phyloP scores from a whole-genome alignment of 1,284 basidiomycete genomes.

The Calocybe gambosa region DNA sequence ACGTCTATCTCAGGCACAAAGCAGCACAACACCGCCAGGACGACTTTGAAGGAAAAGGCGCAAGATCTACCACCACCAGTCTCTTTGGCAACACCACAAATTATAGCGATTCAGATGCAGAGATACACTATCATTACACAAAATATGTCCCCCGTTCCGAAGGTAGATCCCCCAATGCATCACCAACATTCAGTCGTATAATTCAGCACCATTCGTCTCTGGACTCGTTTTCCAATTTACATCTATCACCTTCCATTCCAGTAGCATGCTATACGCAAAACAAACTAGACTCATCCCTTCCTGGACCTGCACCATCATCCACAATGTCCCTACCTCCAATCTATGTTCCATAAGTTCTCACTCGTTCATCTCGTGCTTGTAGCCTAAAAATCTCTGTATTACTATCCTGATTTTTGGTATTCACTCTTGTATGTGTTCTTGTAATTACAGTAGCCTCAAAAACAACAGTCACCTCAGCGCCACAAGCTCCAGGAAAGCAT shows the following conservation, averaged over 20 bases:
- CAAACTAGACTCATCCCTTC: too few species aligned
- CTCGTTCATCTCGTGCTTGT: background rate
- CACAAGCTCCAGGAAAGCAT: too few species aligned
- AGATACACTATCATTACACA: conserved; percentile 1
- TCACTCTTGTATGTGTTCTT: too few species aligned
- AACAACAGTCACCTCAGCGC: too few species aligned
- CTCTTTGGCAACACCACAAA: background rate
- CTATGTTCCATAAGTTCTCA: background rate
- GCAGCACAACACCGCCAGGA: conserved; percentile 2
- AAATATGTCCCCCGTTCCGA: conserved; percentile 6
- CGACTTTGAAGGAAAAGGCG: conserved; percentile 12
- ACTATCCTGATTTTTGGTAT: too few species aligned
- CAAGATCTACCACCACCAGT: background rate
- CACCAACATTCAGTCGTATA: conserved; percentile 5
- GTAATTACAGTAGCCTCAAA: too few species aligned
- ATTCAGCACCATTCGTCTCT: conserved; percentile 7
- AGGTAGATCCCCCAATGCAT: background rate
- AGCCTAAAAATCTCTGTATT: too few species aligned
- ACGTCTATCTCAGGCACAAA: conserved; percentile 8
- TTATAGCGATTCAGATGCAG: background rate
- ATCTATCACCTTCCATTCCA: background rate
- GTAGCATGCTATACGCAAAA: background rate
- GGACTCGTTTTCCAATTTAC: conserved; percentile 7
- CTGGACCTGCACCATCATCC: background rate
- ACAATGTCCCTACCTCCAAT: background rate